phyloP scores from a whole-genome alignment of 2,329 filamentous ascomycete genomes.

The Amylocarpus encephaloides region DNA sequence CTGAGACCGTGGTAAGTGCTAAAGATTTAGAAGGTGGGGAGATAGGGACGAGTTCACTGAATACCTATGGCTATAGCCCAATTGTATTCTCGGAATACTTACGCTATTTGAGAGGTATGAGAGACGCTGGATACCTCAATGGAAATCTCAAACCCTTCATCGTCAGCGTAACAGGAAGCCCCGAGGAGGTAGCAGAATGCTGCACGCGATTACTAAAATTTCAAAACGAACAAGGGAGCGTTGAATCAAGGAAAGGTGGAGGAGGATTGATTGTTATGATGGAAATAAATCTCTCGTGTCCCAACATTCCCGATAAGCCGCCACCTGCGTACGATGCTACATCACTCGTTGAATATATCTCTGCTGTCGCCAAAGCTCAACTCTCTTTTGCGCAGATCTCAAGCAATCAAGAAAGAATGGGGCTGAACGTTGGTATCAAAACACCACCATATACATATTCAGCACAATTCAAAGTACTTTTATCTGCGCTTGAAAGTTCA shows the following conservation, averaged over 20 bases:
- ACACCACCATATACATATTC: constrained; percentile 70
- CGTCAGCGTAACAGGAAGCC: constrained; percentile 62
- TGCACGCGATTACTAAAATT: constrained; percentile 40
- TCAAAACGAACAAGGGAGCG: constrained; percentile 18
- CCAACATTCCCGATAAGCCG: constrained; percentile 62
- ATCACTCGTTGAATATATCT: constrained; percentile 50
- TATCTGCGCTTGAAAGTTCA: constrained; percentile 40
- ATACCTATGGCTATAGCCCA: constrained; percentile 71
- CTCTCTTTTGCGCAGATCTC: background rate
- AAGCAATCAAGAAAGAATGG: background rate
- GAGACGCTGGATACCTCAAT: constrained; percentile 16
- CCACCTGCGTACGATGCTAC: constrained; percentile 62
- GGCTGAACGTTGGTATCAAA: constrained; percentile 54
- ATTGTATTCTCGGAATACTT: constrained; percentile 54
- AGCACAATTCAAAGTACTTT: constrained; percentile 54
- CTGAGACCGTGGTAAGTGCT: constrained; percentile 11
- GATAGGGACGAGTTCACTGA: constrained; percentile 46
- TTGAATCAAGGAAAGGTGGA: background rate
- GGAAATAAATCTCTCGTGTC: constrained; percentile 74
- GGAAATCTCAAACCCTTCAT: constrained; percentile 52
- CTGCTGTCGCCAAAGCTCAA: constrained; percentile 18
- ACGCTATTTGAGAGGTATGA: constrained; percentile 44
- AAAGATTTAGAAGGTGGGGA: constrained; percentile 18
- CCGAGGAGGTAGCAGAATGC: constrained; percentile 49
- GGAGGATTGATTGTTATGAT: constrained; percentile 40